Evolutionary conservation across 305 asterid species (phyloP), one percentile per base, ranked within the genome.

Genomic region (Fraxinus albicans): DNA sequence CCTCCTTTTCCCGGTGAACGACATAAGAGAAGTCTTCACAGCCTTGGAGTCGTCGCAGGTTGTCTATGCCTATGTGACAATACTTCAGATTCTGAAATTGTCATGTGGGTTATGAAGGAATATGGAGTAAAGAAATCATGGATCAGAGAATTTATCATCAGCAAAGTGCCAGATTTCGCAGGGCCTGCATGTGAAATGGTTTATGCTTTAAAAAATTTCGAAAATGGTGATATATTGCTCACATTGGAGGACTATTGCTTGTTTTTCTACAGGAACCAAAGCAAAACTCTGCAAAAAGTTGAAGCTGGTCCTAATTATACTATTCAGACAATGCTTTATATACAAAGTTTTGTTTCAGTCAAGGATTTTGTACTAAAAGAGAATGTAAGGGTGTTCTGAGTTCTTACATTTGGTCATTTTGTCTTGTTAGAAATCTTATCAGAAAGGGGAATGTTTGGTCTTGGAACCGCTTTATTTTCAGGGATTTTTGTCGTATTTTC

Each of bases 61-160:
- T 25, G 79, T 42, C 73, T 90, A 4, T 82, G 89, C 33, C 8
- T 90, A 0, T 86, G 90, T 19, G 87, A 91, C 55, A 87, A 87
- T 19, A 13, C 89, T 0, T 81, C 85, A 4, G 79, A 73, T 31
- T 78, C 27, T n/a, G 85, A 87, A 9, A 80, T 83, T 23, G 83
- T 79, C 12, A 77, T 89, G 2, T 91, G 90, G 90, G 25, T 80
- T 47, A 91, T 91, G 93, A 86, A 81, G 79, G 89, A 84, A 35
- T 88, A 85, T n/a, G 88, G 90, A n/a, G 87, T 77, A n/a, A 79
- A 77, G 67, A 50, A 31, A 9, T 86, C 91, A 9, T 88, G 92
- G 94, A 79, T 6, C 8, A 86, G 82, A 29, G 83, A 86, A 31
- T 42, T 63, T 70, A 83, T 84, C 5, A 77, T 89, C 34, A 65